Evolutionary conservation across 2,329 filamentous ascomycete species (phyloP), one percentile per base, ranked within the genome.

Genomic region (Aspergillus hiratsukae): DNA sequence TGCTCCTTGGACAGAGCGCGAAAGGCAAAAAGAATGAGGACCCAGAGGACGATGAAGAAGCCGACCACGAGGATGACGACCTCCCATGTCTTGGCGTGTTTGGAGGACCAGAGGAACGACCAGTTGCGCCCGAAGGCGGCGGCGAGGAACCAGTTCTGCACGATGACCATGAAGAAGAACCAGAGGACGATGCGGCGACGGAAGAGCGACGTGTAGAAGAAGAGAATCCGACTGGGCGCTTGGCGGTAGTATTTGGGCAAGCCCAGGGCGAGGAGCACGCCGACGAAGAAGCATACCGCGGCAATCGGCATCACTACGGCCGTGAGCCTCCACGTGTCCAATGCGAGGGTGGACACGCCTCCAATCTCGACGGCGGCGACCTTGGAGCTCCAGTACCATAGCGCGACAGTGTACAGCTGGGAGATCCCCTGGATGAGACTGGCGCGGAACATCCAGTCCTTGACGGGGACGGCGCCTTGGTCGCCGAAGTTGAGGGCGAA

Each of bases 401-500:
- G 77, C 11, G 78, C 81, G 14, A 83, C 79, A 49, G 85, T 79
- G 68, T 87, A 88, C 56, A 84, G 74, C 66, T 87, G 84, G 64
- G 87, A 84, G 4, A 83, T 84, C 48, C 85, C 85, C 66, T 87
- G 83, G 49, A 88, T 85, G 11, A 83, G 70, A 64, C 83, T 84
- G n/a, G 85, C 85, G 52, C 85, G 80, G 71, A 84, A 85, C 19
- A 85, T 83, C 84, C 84, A 87, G 41, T 82, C 78, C 66, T 81
- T 84, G 45, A 85, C 80, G 3, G 84, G 82, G 2, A 81, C 79
- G 49, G 83, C 83, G 46, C 82, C 82, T 73, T 86, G 83, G 62
- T 82, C 81, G 55, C 84, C 84, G 64, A 87, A 87, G 69, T 87
- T 87, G 52, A 87, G 78, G 1, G 84, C 80, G 64, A 88, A 87